Conservation (phyloP, 179 eudicot genomes). For the Camellia oleifera region DNA sequence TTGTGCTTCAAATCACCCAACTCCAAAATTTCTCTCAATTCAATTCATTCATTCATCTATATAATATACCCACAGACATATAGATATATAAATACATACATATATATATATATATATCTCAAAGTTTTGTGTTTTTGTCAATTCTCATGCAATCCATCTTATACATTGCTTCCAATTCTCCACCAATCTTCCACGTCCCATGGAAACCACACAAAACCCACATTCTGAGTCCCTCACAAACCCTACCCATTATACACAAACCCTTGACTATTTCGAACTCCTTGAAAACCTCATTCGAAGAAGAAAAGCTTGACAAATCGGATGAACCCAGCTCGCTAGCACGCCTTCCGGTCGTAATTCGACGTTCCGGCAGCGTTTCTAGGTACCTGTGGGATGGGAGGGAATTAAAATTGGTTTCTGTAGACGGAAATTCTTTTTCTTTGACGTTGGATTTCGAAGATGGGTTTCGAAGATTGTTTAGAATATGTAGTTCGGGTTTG, state of each 20-base stretch:
- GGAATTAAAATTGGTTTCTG: constrained; percentile 46
- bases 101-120: not conserved
- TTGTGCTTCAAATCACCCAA: not conserved
- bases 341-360: constrained; percentile 55
- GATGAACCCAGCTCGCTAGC: constrained; percentile 20
- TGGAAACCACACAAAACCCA: constrained; percentile 31
- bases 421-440: constrained; percentile 29
- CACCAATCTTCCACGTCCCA: constrained; percentile 22
- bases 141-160: constrained; percentile 44
- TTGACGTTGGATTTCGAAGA: constrained; percentile 34
- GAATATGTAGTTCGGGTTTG: constrained; percentile 29
- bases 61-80: not conserved
- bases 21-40: not conserved
- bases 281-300: constrained; percentile 32
- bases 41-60: not conserved
- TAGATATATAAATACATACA: not conserved
- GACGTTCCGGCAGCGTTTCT: constrained; percentile 43
- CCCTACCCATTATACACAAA: constrained; percentile 19
- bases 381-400: constrained; percentile 59
- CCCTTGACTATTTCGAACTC: constrained; percentile 33
- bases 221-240: constrained; percentile 18
- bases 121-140: not conserved
- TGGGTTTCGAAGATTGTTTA: constrained; percentile 42
- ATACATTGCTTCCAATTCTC: constrained; percentile 20
- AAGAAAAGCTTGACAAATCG: constrained; percentile 24